Conservation (phyloP, 331 rosid species). For the Quercus lobata region DNA sequence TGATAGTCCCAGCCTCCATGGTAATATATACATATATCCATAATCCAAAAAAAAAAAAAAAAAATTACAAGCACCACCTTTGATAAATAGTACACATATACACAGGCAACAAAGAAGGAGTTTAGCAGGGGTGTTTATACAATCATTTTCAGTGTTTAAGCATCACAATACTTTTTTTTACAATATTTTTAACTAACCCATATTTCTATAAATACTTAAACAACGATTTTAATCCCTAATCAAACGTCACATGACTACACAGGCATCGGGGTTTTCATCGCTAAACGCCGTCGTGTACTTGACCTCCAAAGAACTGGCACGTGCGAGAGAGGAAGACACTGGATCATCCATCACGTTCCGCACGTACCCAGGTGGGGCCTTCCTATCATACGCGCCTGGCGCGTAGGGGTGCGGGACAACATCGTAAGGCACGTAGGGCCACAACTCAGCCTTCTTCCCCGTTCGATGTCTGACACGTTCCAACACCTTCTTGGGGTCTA, state of each 20-base stretch:
- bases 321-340: slow-evolving; percentile 32
- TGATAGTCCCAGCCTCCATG: too few species aligned
- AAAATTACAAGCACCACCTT: too few species aligned
- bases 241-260: slow-evolving; percentile 24
- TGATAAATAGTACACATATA: too few species aligned
- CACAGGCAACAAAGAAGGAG: too few species aligned
- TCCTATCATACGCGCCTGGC: slow-evolving; percentile 39
- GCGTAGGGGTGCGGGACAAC: slow-evolving; percentile 47
- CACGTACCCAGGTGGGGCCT: slow-evolving; percentile 58
- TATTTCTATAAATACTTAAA: too few species aligned
- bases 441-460: slow-evolving; percentile 46
- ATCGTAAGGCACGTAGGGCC: slow-evolving; percentile 49
- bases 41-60: too few species aligned
- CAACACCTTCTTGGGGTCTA: slow-evolving; percentile 36
- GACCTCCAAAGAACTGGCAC: slow-evolving; percentile 39
- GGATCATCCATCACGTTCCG: slow-evolving; percentile 34
- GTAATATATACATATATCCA: too few species aligned
- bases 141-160: too few species aligned
- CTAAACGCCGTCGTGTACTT: slow-evolving; percentile 46
- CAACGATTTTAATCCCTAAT: too few species aligned
- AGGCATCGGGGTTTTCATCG: slow-evolving; percentile 48
- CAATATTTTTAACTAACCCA: fast-evolving
- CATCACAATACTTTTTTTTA: too few species aligned
- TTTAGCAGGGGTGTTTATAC: too few species aligned
- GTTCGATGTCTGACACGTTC: slow-evolving; percentile 40